A percentile compares a stretch with the other conserved stretches of the same genome.
phyloP scores from a whole-genome alignment of 176 grass and related monocot genomes.

The Oryza rufipogon region DNA sequence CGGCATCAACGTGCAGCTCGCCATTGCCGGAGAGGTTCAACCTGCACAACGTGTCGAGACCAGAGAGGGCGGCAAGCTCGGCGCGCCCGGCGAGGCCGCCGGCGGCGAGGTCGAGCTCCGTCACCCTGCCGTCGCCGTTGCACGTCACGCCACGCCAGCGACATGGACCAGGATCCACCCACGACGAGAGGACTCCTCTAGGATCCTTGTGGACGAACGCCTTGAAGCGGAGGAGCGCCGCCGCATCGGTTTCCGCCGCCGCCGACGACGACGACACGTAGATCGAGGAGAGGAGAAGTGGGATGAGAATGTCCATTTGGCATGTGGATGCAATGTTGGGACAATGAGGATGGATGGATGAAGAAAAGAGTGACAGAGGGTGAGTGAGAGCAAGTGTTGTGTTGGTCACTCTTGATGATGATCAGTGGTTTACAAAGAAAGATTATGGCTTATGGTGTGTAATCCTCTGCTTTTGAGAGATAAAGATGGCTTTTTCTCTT shows the following conservation, averaged over 20 bases:
- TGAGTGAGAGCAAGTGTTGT: neutral
- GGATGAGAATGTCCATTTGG: conserved; percentile 46
- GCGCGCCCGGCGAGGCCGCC: conserved; percentile 48
- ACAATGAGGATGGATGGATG: neutral
- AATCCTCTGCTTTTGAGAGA: conserved; percentile 11
- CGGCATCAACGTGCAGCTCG: conserved; percentile 48
- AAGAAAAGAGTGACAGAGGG: neutral
- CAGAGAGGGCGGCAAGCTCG: conserved; percentile 43
- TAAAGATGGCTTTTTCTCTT: neutral
- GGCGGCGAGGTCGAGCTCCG: conserved; percentile 59
- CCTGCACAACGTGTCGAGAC: conserved; percentile 49
- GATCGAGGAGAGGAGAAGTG: conserved; percentile 46
- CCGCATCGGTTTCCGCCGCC: conserved; percentile 26
- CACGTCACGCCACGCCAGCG: conserved; percentile 79
- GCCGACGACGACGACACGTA: neutral
- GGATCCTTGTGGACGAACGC: conserved; percentile 58
- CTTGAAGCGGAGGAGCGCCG: conserved; percentile 76
- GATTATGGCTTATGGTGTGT: conserved; percentile 10
- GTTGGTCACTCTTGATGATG: conserved; percentile 2
- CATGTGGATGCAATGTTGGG: conserved; percentile 25
- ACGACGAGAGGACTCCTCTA: conserved; percentile 54
- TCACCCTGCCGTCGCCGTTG: conserved; percentile 55
- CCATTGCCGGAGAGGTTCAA: conserved; percentile 80
- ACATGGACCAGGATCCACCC: conserved; percentile 54
- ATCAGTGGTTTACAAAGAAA: conserved; percentile 20